These are phyloP conservation scores for Mycosarcoma mackinlayi DNA, from an alignment of 1,284 basidiomycete species.

Conservation along the genomic window DNA sequence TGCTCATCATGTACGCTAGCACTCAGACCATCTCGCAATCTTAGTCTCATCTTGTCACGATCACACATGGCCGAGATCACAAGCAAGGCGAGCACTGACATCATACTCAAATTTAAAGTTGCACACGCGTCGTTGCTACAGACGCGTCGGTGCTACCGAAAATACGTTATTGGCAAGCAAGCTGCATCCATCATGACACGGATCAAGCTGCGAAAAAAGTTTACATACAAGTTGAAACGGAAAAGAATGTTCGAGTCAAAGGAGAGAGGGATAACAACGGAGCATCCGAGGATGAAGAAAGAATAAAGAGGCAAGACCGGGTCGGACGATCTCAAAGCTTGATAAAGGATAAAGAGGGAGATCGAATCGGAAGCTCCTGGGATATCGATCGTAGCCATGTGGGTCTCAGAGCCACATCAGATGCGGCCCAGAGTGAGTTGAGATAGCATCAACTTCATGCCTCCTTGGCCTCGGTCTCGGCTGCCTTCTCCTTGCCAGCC, in stretches of 20 bases:
- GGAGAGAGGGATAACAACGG: constrained; percentile 25
- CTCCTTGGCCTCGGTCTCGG: constrained; percentile 49
- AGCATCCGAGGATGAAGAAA: constrained; percentile 26
- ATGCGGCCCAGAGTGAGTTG: neutral
- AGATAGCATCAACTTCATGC: constrained; percentile 17
- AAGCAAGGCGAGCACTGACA: no score
- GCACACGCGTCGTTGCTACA: no score
- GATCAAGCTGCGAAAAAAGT: neutral
- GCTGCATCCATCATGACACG: constrained; percentile 9
- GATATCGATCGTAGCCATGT: constrained; percentile 32
- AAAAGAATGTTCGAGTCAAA: neutral
- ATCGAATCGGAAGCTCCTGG: constrained; percentile 46
- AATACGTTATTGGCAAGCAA: constrained; percentile 39
- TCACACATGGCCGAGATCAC: no score
- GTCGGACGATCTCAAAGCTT: constrained; percentile 12
- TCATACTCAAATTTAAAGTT: no score
- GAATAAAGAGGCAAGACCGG: constrained; percentile 1
- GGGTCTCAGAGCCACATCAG: neutral
- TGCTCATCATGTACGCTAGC: no score
- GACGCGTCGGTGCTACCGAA: no score
- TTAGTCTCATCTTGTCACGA: no score
- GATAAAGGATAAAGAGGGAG: constrained; percentile 4
- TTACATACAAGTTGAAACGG: constrained; percentile 6
- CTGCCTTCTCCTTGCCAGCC: constrained; percentile 53
- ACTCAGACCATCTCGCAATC: no score